phyloP scores from a whole-genome alignment of 2,329 filamentous ascomycete species.

The Rachicladosporium sp. region DNA sequence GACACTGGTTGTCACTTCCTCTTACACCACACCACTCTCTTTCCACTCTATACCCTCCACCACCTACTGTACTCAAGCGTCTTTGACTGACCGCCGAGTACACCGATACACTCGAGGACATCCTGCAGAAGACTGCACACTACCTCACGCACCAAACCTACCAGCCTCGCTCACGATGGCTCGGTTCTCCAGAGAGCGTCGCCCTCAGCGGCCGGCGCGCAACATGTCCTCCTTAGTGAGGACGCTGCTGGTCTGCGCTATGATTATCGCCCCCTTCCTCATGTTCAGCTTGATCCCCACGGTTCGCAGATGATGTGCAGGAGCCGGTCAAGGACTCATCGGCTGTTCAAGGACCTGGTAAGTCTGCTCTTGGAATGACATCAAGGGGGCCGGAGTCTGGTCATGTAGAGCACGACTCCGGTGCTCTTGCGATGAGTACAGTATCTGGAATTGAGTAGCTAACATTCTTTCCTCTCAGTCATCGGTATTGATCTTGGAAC shows the following conservation, averaged over 20 bases:
- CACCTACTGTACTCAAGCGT: constrained; percentile 1
- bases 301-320: constrained; percentile 47
- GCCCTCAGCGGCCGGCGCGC: constrained; percentile 11
- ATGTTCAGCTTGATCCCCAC: constrained; percentile 52
- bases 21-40: constrained; percentile 1
- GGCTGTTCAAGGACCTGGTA: constrained; percentile 53
- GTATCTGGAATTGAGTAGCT: constrained; percentile 2
- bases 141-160: constrained; percentile 5
- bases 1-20: constrained; percentile 1
- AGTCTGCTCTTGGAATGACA: constrained; percentile 7
- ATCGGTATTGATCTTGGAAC: constrained; percentile 95
- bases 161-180: constrained; percentile 21
- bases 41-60: constrained; percentile 2
- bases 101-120: not conserved
- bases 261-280: constrained; percentile 74
- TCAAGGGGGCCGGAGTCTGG: not conserved
- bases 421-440: not conserved
- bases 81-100: constrained; percentile 1
- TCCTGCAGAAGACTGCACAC: not conserved
- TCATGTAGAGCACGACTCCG: not conserved
- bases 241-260: constrained; percentile 79
- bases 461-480: constrained; percentile 36
- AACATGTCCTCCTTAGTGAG: constrained; percentile 51
- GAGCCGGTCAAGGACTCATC: constrained; percentile 51
- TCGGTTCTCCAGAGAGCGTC: constrained; percentile 22